Evolutionary conservation across 2,329 filamentous ascomycete species (phyloP).

Genomic region (Ambrosiella xylebori): DNA sequence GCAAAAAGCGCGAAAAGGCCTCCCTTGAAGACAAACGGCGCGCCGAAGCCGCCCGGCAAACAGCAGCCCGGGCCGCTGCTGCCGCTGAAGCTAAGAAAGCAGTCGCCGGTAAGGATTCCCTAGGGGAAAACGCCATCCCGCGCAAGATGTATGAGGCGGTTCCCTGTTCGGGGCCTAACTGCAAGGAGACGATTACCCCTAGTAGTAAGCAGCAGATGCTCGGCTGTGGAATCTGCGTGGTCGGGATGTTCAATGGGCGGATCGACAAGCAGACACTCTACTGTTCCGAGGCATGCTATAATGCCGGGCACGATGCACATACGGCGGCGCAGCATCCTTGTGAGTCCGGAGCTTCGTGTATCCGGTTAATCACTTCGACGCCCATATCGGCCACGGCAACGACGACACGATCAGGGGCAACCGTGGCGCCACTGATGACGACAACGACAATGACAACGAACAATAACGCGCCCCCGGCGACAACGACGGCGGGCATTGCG

Average conservation of each 20-base stretch:
- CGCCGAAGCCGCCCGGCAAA: conserved; percentile 2
- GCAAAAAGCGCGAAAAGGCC: conserved; percentile 27
- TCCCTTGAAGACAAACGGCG: conserved; percentile 22
- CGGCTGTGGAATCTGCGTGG: conserved; percentile 29
- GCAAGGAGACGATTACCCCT: conserved; percentile 20
- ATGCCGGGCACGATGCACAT: conserved; percentile 19
- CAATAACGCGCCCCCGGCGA: not conserved
- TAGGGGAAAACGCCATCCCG: conserved; percentile 15
- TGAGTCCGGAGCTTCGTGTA: conserved; percentile 11
- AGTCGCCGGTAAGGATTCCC: conserved; percentile 15
- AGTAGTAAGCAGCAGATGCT: conserved; percentile 20
- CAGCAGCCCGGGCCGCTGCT: conserved; percentile 4
- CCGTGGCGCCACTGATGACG: conserved; percentile 2
- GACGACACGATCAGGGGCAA: not conserved
- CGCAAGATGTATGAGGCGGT: conserved; percentile 24
- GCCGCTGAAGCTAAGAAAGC: conserved; percentile 7
- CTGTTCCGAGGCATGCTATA: conserved; percentile 27
- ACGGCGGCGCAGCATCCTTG: conserved; percentile 11
- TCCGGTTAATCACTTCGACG: conserved; percentile 5
- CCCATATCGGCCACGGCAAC: not conserved
- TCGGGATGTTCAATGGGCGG: conserved; percentile 24
- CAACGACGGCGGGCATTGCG: not conserved
- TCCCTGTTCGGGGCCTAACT: conserved; percentile 22
- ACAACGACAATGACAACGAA: not conserved
- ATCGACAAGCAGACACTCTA: conserved; percentile 24